A percentile compares a stretch with the other conserved stretches of the same genome.
Evolutionary conservation across 768 basidiomycete species (phyloP).

Genomic region (Tulasnella sp.): DNA sequence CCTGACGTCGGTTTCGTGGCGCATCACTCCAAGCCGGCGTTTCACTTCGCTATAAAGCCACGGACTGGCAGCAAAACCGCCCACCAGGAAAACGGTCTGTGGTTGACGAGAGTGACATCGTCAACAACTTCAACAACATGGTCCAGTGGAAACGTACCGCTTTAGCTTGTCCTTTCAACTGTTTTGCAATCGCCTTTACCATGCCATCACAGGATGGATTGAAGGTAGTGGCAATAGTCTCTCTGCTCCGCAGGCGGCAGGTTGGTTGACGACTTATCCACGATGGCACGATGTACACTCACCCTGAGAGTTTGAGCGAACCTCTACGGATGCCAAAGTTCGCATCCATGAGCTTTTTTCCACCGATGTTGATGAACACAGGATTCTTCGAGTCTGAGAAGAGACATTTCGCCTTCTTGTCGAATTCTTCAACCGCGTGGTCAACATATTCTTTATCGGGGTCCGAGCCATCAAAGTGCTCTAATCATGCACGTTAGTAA

Average conservation of each 20-base stretch:
- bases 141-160: background rate
- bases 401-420: conserved; percentile 36
- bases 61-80: conserved; percentile 71
- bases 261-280: too few relatives aligned
- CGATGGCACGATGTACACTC: conserved; percentile 20
- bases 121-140: too few relatives aligned
- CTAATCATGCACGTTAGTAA: background rate
- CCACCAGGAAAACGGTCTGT: conserved; percentile 72
- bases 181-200: conserved; percentile 28
- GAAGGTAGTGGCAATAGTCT: too few relatives aligned
- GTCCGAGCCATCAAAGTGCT: too few relatives aligned
- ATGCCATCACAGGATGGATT: conserved; percentile 33
- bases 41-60: conserved; percentile 69
- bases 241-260: too few relatives aligned
- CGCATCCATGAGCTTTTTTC: conserved; percentile 32
- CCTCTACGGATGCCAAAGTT: conserved; percentile 35
- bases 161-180: conserved; percentile 29
- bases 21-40: conserved; percentile 49
- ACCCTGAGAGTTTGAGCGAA: conserved; percentile 35
- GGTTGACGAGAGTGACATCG: conserved; percentile 34
- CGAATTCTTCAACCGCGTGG: conserved; percentile 34
- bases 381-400: conserved; percentile 32
- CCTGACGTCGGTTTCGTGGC: conserved; percentile 42
- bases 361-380: conserved; percentile 39
- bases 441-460: conserved; percentile 31